Base-by-base conservation (phyloP, 139 green algal genomes). In the Chlorella sp. region DNA sequence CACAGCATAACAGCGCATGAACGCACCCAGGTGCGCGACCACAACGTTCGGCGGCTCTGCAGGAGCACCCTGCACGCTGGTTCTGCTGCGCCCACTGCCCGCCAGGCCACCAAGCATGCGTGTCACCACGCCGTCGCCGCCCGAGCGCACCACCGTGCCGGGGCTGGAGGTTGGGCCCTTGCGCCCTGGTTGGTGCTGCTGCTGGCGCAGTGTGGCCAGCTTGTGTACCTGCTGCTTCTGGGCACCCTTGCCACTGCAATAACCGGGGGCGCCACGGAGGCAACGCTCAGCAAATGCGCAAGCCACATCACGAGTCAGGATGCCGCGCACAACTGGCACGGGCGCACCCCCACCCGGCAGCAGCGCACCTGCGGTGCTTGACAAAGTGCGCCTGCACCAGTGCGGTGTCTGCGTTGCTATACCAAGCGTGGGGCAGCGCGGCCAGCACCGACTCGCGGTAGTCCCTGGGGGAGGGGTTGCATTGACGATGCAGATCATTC, bases 391-490 rank as follows among this genome's bases (percentile, higher is more conserved):
- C 88, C 59, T 93, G 87, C 61, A 89, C 71, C 8, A 99, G 77
- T 8, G 66, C 38, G 3, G 93, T 97, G 88, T 99, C 96, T 5
- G 53, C 46, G 36, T 75, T 77, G 1, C n/a, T 31, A n/a, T n/a
- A n/a, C n/a, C n/a, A n/a, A n/a, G n/a, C n/a, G 76, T 99, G 95
- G 3, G 95, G 95, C 82, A 98, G 82, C 35, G 83, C 84, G 6
- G 82, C 65, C 79, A 97, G 77, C 63, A 98, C 74, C n/a, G 88
- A 90, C 65, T 94, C 83, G 8, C 93, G 84, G 83, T 93, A 98
- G n/a, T 97, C 93, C 29, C 93, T n/a, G n/a, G n/a, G n/a, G n/a
- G n/a, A n/a, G n/a, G n/a, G n/a, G n/a, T n/a, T n/a, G n/a, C n/a
- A n/a, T n/a, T n/a, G n/a, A n/a, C n/a, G n/a, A n/a, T n/a, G n/a